Evolutionary conservation across 352 stramenopile species (phyloP).

Genomic region (Globisporangium splendens): DNA sequence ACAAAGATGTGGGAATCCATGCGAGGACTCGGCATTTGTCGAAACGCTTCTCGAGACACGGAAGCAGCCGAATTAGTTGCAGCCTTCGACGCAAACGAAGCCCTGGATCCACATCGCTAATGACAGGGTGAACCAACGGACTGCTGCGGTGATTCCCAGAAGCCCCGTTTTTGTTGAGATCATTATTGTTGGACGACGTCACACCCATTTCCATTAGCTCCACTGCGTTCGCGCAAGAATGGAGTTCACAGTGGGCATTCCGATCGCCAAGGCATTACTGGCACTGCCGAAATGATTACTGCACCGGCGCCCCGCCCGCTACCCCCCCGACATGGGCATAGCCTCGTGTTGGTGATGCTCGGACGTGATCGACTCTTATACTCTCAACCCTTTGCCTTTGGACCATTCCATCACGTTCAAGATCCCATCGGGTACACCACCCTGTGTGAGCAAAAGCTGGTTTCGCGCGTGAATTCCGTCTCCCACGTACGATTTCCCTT

Average conservation of each 20-base stretch:
- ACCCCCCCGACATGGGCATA: slow-evolving; percentile 35
- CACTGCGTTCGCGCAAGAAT: slow-evolving; percentile 3
- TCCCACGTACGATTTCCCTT: slow-evolving; percentile 68
- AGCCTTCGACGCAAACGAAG: slow-evolving; percentile 82
- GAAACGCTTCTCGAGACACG: slow-evolving; percentile 87
- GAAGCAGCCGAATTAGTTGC: slow-evolving; percentile 88
- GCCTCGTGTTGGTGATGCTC: slow-evolving; percentile 41
- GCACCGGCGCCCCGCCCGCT: background rate
- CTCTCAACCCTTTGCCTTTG: slow-evolving; percentile 84
- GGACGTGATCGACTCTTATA: slow-evolving; percentile 59
- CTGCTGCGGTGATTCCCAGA: background rate
- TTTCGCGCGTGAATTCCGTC: slow-evolving; percentile 90
- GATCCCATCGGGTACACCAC: slow-evolving; percentile 81
- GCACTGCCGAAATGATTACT: slow-evolving; percentile 24
- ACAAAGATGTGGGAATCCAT: slow-evolving; percentile 70
- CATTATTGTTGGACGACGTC: background rate
- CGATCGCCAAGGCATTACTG: slow-evolving; percentile 18
- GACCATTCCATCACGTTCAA: slow-evolving; percentile 93
- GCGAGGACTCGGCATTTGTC: slow-evolving; percentile 75
- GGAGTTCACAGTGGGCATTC: slow-evolving; percentile 22
- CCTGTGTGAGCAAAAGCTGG: slow-evolving; percentile 88
- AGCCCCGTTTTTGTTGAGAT: background rate
- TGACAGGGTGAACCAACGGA: slow-evolving; percentile 67
- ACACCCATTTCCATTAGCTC: slow-evolving; percentile 1
- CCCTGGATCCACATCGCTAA: slow-evolving; percentile 90